Percentiles rank a stretch among this genome's conserved stretches.
Conservation (phyloP, 2,329 filamentous ascomycete genomes). For the Hypoxylon sp. region DNA sequence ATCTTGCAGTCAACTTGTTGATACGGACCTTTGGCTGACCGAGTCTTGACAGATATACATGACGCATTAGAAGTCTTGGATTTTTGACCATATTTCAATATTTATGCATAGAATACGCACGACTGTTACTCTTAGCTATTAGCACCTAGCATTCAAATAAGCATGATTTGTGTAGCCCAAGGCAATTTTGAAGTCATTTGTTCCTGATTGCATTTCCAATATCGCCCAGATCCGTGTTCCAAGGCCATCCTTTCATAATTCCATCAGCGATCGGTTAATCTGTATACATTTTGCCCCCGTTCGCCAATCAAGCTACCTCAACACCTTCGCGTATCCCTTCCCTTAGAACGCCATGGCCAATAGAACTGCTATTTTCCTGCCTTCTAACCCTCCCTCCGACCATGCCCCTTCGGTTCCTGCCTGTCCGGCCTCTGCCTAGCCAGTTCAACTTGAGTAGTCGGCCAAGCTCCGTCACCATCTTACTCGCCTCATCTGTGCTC, state of each 20-base stretch:
- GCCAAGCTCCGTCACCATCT: slow-evolving; percentile 85
- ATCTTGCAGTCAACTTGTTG: slow-evolving; percentile 2
- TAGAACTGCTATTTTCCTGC: slow-evolving; percentile 53
- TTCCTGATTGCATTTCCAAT: slow-evolving; percentile 11
- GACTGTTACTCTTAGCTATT: not conserved
- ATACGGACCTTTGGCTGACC: slow-evolving; percentile 32
- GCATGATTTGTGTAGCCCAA: slow-evolving; percentile 7
- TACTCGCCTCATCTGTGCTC: slow-evolving; percentile 75
- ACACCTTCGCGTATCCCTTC: slow-evolving; percentile 51
- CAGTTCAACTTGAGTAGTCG: slow-evolving; percentile 96
- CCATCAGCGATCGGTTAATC: not conserved
- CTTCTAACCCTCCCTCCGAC: slow-evolving; percentile 77
- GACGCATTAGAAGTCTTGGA: not conserved
- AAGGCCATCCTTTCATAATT: not conserved
- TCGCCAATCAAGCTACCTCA: slow-evolving; percentile 43
- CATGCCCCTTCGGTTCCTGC: slow-evolving; percentile 89
- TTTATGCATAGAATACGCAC: not conserved
- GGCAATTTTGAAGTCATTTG: slow-evolving; percentile 9
- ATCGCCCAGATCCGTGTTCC: slow-evolving; percentile 11
- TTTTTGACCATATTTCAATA: not conserved
- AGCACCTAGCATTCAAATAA: slow-evolving; percentile 13
- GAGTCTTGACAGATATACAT: slow-evolving; percentile 4
- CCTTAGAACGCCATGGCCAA: slow-evolving; percentile 39
- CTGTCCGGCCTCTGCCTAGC: slow-evolving; percentile 90
- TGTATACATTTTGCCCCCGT: not conserved